Base-by-base conservation (phyloP, 148 eudicot species). In the Rhododendron ovatum region DNA sequence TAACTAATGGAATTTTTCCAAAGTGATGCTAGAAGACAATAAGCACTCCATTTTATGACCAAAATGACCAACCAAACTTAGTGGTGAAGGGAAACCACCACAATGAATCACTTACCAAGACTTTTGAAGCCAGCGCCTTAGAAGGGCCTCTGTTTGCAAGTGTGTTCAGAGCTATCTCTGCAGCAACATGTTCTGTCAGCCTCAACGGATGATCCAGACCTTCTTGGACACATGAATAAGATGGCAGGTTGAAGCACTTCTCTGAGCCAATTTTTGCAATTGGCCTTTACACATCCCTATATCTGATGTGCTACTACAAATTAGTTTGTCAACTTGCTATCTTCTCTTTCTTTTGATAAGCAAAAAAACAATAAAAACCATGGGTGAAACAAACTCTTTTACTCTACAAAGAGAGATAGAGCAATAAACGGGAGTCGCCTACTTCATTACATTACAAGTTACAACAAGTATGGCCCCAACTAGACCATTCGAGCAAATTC, bases 161-260 rank as follows among this genome's bases (percentile, higher is more conserved):
- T 37, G 89, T 90, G 85, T 85, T 90, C 75, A 93, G 83, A 78
- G 95, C 95, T 57, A 92, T 89, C 88, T 93, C 91, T 35, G 2
- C 37, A 35, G 2, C 37, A 0, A 35, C 37, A 35, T 35, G 37
- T 35, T 35, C 37, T 35, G 2, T 3, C 37, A 35, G 37, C 37
- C 37, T 41, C 30, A 91, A 90, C 50, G 91, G 88, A 37, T 93
- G 95, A 90, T 88, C 90, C 47, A 93, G 94, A 59, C 95, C 95
- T 88, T 91, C 95, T 53, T 92, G 91, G 50, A 90, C 78, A 88
- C 92, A 88, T 50, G 93, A 89, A 87, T 93, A 93, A 48, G 92
- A 89, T 28, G 95, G 93, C 78, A 93, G 89, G 78, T 92, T 90
- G 89, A 93, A 89, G 86, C 92, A 89, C 94, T 93, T 63, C 92